phyloP scores from a whole-genome alignment of 2,329 filamentous ascomycete genomes.

The Tolypocladium cylindrosporum region DNA sequence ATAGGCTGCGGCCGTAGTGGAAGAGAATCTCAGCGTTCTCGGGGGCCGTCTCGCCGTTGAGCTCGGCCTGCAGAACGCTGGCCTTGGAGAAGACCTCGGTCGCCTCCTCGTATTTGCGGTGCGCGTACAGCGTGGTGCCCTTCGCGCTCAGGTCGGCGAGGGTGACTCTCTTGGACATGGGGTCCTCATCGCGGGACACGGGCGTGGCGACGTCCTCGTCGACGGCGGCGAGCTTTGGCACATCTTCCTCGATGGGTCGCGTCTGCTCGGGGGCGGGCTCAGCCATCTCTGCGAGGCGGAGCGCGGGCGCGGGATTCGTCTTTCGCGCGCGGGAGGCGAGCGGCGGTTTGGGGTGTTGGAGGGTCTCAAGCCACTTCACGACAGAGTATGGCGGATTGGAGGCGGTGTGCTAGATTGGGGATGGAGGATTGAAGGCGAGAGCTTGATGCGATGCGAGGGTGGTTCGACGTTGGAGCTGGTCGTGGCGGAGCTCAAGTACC shows the following conservation, averaged over 20 bases:
- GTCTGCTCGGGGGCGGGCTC: neutral
- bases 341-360: neutral
- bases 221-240: conserved; percentile 4
- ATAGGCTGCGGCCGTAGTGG: conserved; percentile 85
- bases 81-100: conserved; percentile 83
- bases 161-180: conserved; percentile 48
- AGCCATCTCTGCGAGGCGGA: neutral
- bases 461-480: neutral
- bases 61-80: conserved; percentile 77
- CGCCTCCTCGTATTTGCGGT: conserved; percentile 80
- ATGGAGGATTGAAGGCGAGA: neutral
- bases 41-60: conserved; percentile 85
- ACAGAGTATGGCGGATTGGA: neutral
- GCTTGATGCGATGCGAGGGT: neutral
- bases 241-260: neutral
- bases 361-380: neutral
- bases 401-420: neutral
- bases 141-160: conserved; percentile 71
- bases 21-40: conserved; percentile 92
- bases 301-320: neutral
- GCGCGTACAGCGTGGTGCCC: conserved; percentile 75
- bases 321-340: neutral
- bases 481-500: neutral
- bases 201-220: conserved; percentile 10
- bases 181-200: conserved; percentile 29